phyloP scores from a whole-genome alignment of 495 filamentous ascomycete genomes.

The Tricharina praecox region DNA sequence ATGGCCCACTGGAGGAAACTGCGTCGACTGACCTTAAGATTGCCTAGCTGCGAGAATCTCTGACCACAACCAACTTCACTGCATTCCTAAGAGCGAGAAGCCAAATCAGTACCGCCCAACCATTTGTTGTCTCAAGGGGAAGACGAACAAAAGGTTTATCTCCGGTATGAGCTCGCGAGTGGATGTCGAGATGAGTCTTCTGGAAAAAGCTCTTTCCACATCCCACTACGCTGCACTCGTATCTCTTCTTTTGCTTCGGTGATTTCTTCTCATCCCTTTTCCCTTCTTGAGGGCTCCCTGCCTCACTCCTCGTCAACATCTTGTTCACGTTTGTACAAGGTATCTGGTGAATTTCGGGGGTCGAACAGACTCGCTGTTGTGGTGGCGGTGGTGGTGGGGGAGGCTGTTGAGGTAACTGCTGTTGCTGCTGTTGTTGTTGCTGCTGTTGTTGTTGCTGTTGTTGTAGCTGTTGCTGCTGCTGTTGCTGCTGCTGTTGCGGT shows the following conservation, averaged over 20 bases:
- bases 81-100: slow-evolving; percentile 40
- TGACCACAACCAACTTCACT: slow-evolving; percentile 57
- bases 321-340: slow-evolving; percentile 10
- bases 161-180: slow-evolving; percentile 76
- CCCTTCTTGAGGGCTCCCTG: slow-evolving; percentile 6
- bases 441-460: too few species aligned
- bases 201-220: slow-evolving; percentile 77
- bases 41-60: slow-evolving; percentile 74
- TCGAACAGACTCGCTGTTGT: too few species aligned
- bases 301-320: slow-evolving; percentile 17
- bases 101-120: slow-evolving; percentile 4
- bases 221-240: slow-evolving; percentile 54
- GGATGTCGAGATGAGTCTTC: slow-evolving; percentile 87
- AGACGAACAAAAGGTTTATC: slow-evolving; percentile 64
- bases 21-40: slow-evolving; percentile 50
- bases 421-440: too few species aligned
- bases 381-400: too few species aligned
- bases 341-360: not conserved
- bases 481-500: too few species aligned
- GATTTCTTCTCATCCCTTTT: slow-evolving; percentile 25
- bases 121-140: not conserved
- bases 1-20: not conserved
- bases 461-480: too few species aligned
- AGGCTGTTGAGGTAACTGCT: too few species aligned
- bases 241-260: slow-evolving; percentile 41